Evolutionary conservation across 108 stramenopile species (phyloP).

Genomic region (Skeletonema potamos): DNA sequence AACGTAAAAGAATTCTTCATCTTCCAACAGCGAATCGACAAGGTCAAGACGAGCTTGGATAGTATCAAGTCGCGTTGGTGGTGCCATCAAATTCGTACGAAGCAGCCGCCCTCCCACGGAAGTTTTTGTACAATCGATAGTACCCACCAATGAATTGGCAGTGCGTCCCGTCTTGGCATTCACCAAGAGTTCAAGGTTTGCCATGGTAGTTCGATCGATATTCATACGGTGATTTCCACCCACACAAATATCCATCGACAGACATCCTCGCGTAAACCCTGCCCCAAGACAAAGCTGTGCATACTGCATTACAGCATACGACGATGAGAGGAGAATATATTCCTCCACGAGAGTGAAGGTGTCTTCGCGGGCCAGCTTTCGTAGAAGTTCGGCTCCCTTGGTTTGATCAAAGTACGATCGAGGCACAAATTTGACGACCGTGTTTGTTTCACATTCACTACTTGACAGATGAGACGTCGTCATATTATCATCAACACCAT

Average conservation of each 20-base stretch:
- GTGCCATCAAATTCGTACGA: slow-evolving; percentile 84
- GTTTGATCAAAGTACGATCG: slow-evolving; percentile 88
- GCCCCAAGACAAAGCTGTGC: slow-evolving; percentile 74
- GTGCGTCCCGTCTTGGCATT: slow-evolving; percentile 80
- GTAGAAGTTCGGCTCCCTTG: slow-evolving; percentile 79
- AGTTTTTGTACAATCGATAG: slow-evolving; percentile 87
- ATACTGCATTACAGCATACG: slow-evolving; percentile 83
- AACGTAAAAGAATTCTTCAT: slow-evolving; percentile 84
- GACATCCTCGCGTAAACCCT: slow-evolving; percentile 47
- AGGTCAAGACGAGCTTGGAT: slow-evolving; percentile 84
- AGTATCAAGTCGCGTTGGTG: slow-evolving; percentile 72
- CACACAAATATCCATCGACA: slow-evolving; percentile 63
- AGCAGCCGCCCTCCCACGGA: slow-evolving; percentile 81
- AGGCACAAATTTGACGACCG: slow-evolving; percentile 85
- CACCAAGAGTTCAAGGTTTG: slow-evolving; percentile 77
- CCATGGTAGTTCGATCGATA: slow-evolving; percentile 78
- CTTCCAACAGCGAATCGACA: slow-evolving; percentile 76
- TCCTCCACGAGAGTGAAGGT: slow-evolving; percentile 79
- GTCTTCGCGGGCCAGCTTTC: slow-evolving; percentile 61
- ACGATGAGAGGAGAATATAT: slow-evolving; percentile 81
- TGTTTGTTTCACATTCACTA: slow-evolving; percentile 22
- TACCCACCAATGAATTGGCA: slow-evolving; percentile 68
- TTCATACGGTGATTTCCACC: slow-evolving; percentile 81
- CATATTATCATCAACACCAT: slow-evolving; percentile 12
- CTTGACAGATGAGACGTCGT: slow-evolving; percentile 1